Evolutionary conservation across 2,329 filamentous ascomycete genomes (phyloP).

Genomic region (Cordyceps cateniannulata): DNA sequence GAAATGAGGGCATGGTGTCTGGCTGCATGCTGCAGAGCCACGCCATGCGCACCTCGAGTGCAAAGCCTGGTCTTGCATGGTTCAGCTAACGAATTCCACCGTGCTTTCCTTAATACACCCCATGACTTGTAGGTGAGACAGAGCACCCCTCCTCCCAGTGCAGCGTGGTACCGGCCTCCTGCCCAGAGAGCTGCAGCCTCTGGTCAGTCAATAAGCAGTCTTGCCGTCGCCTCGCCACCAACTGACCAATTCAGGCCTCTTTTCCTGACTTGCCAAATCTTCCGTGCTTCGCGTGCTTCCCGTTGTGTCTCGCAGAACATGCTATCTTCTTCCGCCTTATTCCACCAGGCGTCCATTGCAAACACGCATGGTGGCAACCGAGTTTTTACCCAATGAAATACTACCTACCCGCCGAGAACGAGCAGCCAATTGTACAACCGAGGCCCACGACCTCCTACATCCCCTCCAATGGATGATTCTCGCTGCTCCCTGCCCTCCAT

Average conservation of each 20-base stretch:
- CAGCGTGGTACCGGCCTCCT: not conserved
- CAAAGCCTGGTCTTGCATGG: not conserved
- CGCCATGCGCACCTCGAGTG: not conserved
- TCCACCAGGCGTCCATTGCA: not conserved
- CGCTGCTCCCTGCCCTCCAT: slow-evolving; percentile 90
- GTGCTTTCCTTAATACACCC: not conserved
- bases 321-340: not conserved
- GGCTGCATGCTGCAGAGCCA: not conserved
- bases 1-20: not conserved
- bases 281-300: not conserved
- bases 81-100: not conserved
- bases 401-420: slow-evolving; percentile 33
- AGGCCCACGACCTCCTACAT: slow-evolving; percentile 59
- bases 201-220: not conserved
- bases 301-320: not conserved
- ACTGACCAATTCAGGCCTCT: not conserved
- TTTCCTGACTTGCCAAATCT: not conserved
- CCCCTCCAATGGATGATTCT: slow-evolving; percentile 68
- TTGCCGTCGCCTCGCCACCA: not conserved
- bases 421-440: slow-evolving; percentile 31
- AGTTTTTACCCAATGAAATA: not conserved
- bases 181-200: not conserved
- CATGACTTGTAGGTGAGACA: not conserved
- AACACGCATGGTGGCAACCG: not conserved
- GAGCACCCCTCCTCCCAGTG: not conserved